Base-by-base conservation (phyloP, 2,329 filamentous ascomycete species). In the Trichocomaceae sp. region DNA sequence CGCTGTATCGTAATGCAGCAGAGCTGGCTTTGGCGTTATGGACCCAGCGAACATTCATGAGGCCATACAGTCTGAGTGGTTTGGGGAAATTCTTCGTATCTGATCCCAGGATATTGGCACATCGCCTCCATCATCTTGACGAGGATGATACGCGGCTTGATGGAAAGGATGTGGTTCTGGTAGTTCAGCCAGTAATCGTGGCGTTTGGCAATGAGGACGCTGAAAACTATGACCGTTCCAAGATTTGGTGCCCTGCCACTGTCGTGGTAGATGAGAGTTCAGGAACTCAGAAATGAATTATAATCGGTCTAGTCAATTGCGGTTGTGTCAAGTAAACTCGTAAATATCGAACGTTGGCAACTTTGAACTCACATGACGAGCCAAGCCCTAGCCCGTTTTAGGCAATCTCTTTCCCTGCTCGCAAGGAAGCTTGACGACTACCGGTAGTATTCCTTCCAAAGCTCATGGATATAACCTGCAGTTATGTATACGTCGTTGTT, bases 191-290 rank as follows among this genome's bases (percentile, higher is more conserved):
- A 3, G 57, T 55, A 10, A 26, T 65, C 9, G 13, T 65, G 12
- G 61, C 59, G 1, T 63, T 58, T 47, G 63, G 62, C 4, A 58
- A 60, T 37, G 60, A 62, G 29, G 50, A 63, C 31, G 62, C 58
- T 1, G 62, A 63, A 45, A 39, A 63, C 41, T 65, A 62, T 35
- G 51, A 64, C 9, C 26, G 58, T 8, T 26, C 41, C 23, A 63
- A 62, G 29, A 46, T 64, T 13, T 64, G 61, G 63, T 56, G 60
- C 2, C 49, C 57, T 44, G 61, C 59, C 0, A 55, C 61, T 31
- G 60, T 63, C 49, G 20, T 63, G 26, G 44, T 62, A 7, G 55
- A 57, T 29, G 57, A 57, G 26, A 26, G 49, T 10, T 33, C 29
- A 7, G 10, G 29, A 33, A 2, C 29, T 10, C 29, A 33, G 29